Evolutionary conservation across 1,284 basidiomycete genomes (phyloP).

Genomic region (Leccinum fuscescens): DNA sequence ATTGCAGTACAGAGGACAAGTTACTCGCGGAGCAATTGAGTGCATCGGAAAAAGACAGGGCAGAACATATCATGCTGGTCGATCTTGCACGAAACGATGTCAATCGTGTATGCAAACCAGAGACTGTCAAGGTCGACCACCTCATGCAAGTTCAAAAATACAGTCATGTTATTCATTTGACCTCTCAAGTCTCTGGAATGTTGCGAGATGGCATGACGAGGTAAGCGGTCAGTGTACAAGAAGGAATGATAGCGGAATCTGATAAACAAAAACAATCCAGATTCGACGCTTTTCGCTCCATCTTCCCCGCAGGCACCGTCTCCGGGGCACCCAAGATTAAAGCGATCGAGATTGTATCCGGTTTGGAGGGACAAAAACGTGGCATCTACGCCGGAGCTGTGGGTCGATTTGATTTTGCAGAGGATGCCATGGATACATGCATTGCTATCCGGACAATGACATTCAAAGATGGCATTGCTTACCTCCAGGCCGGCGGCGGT

Average conservation of each 20-base stretch:
- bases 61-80: conserved; percentile 99
- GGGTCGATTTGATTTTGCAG: conserved; percentile 94
- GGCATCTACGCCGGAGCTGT: conserved; percentile 98
- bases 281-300: conserved; percentile 98
- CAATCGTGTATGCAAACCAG: conserved; percentile 93
- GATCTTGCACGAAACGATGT: conserved; percentile 99
- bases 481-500: conserved; percentile 95
- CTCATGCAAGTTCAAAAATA: conserved; percentile 96
- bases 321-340: conserved; percentile 99
- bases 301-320: conserved; percentile 99
- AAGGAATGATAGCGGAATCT: not conserved
- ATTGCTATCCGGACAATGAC: conserved; percentile 99
- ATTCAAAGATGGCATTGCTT: conserved; percentile 91
- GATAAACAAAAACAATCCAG: conserved; percentile 39
- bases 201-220: conserved; percentile 83
- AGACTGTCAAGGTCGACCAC: conserved; percentile 94
- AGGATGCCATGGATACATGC: conserved; percentile 96
- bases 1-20: conserved; percentile 73
- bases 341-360: conserved; percentile 91
- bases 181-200: conserved; percentile 90
- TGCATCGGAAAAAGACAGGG: conserved; percentile 90
- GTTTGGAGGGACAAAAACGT: conserved; percentile 85
- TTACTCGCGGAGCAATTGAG: conserved; percentile 72
- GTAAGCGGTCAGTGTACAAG: conserved; percentile 38
- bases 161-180: conserved; percentile 97